phyloP scores from a whole-genome alignment of 2,329 filamentous ascomycete species.

The Colletotrichum filicis region DNA sequence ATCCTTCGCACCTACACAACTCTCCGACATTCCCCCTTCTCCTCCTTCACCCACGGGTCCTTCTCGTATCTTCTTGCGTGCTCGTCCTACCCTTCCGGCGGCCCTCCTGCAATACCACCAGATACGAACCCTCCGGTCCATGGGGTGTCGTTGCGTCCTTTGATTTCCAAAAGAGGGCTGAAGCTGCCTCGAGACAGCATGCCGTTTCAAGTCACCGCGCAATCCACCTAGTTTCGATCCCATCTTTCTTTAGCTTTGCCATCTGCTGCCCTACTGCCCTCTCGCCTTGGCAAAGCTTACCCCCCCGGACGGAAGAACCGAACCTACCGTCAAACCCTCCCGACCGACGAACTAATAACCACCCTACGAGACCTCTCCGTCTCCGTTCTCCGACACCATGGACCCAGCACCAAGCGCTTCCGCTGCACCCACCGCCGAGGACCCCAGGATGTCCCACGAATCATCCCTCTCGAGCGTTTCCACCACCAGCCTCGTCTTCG shows the following conservation, averaged over 20 bases:
- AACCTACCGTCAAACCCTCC: background rate
- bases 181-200: constrained; percentile 35
- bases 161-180: constrained; percentile 29
- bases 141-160: constrained; percentile 17
- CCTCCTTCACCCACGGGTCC: background rate
- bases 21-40: background rate
- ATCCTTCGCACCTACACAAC: background rate
- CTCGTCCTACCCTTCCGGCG: background rate
- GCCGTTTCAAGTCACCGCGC: constrained; percentile 32
- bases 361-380: background rate
- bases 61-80: background rate
- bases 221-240: constrained; percentile 29
- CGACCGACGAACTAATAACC: constrained; percentile 6
- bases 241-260: constrained; percentile 3
- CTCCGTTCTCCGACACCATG: constrained; percentile 6
- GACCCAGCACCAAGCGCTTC: constrained; percentile 17
- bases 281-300: background rate
- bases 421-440: constrained; percentile 9
- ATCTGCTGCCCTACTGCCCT: background rate
- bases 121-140: constrained; percentile 2
- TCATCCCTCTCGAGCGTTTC: constrained; percentile 79
- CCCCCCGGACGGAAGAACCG: background rate
- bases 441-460: constrained; percentile 58
- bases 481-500: constrained; percentile 84
- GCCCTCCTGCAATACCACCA: background rate